phyloP scores from a whole-genome alignment of 2,329 filamentous ascomycete genomes.

The Penicillium sp. region DNA sequence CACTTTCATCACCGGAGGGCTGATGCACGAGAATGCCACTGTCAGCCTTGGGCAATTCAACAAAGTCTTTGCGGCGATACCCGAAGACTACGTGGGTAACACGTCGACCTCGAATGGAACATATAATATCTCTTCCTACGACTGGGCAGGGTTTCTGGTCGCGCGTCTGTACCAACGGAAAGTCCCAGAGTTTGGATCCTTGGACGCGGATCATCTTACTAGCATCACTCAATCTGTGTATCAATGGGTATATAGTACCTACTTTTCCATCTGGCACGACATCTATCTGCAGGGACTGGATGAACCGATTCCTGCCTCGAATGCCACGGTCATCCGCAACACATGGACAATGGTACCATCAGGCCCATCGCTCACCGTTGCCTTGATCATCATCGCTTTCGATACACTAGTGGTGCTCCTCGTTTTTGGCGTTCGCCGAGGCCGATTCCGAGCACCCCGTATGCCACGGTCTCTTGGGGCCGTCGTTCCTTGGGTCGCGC shows the following conservation, averaged over 20 bases:
- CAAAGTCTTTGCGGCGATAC: slow-evolving; percentile 33
- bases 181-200: slow-evolving; percentile 20
- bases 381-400: slow-evolving; percentile 27
- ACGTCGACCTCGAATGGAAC: slow-evolving; percentile 20
- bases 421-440: slow-evolving; percentile 31
- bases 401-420: slow-evolving; percentile 31
- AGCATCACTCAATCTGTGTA: slow-evolving; percentile 28
- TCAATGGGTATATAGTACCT: slow-evolving; percentile 34
- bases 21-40: slow-evolving; percentile 32
- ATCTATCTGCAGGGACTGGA: slow-evolving; percentile 27
- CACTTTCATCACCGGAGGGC: slow-evolving; percentile 20
- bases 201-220: slow-evolving; percentile 21
- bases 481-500: slow-evolving; percentile 32
- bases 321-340: slow-evolving; percentile 27
- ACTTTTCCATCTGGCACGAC: slow-evolving; percentile 33
- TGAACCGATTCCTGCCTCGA: slow-evolving; percentile 15
- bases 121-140: slow-evolving; percentile 29
- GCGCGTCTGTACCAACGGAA: slow-evolving; percentile 29
- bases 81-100: slow-evolving; percentile 29
- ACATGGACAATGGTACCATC: slow-evolving; percentile 32
- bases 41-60: slow-evolving; percentile 33
- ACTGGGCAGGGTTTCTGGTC: slow-evolving; percentile 34
- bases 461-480: slow-evolving; percentile 33
- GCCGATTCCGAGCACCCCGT: slow-evolving; percentile 30
- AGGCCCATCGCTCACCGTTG: slow-evolving; percentile 25